Evolutionary conservation across 2,329 filamentous ascomycete species (phyloP).

Genomic region (Fusarium sp.): DNA sequence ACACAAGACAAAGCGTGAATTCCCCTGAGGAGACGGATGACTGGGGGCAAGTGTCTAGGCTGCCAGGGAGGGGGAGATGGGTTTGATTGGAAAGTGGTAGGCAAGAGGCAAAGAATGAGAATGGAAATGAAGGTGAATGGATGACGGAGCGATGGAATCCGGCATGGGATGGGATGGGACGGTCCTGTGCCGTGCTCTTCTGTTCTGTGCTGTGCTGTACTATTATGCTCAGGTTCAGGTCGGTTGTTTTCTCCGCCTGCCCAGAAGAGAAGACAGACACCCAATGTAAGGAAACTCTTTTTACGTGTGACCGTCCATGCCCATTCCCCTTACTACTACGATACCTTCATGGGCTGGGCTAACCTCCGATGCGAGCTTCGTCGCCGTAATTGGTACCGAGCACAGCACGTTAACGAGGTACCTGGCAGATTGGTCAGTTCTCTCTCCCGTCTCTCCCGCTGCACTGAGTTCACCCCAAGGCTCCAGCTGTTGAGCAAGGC

Average conservation of each 20-base stretch:
- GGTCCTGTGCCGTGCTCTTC: slow-evolving; percentile 1
- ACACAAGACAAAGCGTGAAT: not conserved
- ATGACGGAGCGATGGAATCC: slow-evolving; percentile 19
- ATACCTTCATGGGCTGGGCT: not conserved
- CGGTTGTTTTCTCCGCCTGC: slow-evolving; percentile 15
- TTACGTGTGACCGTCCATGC: slow-evolving; percentile 5
- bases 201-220: not conserved
- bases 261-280: slow-evolving; percentile 9
- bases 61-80: not conserved
- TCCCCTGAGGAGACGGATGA: not conserved
- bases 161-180: not conserved
- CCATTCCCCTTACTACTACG: not conserved
- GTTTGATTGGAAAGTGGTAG: slow-evolving; percentile 1
- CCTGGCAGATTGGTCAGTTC: not conserved
- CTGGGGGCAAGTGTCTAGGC: not conserved
- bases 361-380: not conserved
- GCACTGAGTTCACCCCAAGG: not conserved
- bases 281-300: slow-evolving; percentile 11
- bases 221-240: not conserved
- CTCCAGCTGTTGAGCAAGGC: not conserved
- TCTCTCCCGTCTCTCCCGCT: not conserved
- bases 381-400: slow-evolving; percentile 2
- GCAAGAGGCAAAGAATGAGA: slow-evolving; percentile 3
- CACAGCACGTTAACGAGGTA: not conserved
- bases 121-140: slow-evolving; percentile 9